These are phyloP conservation scores for Populus tomentosa DNA, from an alignment of 441 rosid species.

Conservation along the genomic window DNA sequence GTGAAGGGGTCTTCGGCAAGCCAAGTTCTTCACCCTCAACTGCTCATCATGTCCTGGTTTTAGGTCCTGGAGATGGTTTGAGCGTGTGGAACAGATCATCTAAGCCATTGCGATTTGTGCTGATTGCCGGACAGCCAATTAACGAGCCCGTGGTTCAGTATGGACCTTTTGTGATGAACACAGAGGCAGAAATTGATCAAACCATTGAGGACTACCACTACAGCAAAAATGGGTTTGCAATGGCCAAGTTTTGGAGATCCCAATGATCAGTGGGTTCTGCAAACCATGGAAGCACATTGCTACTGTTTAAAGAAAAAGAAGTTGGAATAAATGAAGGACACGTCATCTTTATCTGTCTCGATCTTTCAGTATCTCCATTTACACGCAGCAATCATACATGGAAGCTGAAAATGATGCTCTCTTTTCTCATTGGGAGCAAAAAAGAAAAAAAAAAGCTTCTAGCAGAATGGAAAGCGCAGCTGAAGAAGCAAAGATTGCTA, in stretches of 20 bases:
- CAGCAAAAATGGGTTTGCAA: constrained; percentile 74
- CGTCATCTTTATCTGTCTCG: constrained; percentile 4
- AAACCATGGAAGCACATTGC: constrained; percentile 1
- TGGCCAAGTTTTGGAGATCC: constrained; percentile 65
- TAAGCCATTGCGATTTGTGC: constrained; percentile 54
- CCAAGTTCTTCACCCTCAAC: constrained; percentile 32
- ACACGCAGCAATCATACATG: constrained; percentile 7
- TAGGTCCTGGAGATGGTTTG: constrained; percentile 66
- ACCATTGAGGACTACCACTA: constrained; percentile 67
- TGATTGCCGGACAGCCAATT: constrained; percentile 76
- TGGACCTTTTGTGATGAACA: constrained; percentile 97
- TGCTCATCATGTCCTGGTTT: constrained; percentile 56
- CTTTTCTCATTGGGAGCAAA: constrained; percentile 4
- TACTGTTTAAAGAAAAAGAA: not conserved
- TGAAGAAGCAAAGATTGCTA: constrained; percentile 6
- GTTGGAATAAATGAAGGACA: constrained; percentile 7
- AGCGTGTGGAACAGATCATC: constrained; percentile 74
- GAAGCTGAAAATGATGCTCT: constrained; percentile 26
- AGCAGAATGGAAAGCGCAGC: constrained; percentile 28
- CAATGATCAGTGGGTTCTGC: constrained; percentile 32
- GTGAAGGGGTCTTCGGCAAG: constrained; percentile 69
- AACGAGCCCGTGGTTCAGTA: constrained; percentile 78
- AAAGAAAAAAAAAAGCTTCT: constrained; percentile 27
- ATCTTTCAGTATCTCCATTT: constrained; percentile 21
- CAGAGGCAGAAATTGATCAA: constrained; percentile 71